phyloP scores from a whole-genome alignment of 2,329 filamentous ascomycete genomes.

The Rutstroemia sp. region DNA sequence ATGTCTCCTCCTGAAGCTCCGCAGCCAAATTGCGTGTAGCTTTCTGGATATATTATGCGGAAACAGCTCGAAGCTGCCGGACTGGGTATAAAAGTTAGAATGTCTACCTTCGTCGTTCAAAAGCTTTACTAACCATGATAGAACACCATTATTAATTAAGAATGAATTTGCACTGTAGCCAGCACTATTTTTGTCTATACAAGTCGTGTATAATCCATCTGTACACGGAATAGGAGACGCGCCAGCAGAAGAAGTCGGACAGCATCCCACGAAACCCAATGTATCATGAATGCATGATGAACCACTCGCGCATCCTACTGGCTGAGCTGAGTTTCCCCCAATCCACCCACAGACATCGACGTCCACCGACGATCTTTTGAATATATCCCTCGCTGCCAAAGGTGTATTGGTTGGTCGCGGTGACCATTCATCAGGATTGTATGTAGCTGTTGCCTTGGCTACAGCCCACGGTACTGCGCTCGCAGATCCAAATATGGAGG shows the following conservation, averaged over 20 bases:
- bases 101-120: background rate
- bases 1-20: slow-evolving; percentile 20
- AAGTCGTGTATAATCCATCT: slow-evolving; percentile 26
- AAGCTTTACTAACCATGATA: slow-evolving; percentile 22
- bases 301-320: slow-evolving; percentile 21
- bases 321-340: slow-evolving; percentile 16
- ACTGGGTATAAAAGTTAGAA: slow-evolving; percentile 18
- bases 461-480: slow-evolving; percentile 23
- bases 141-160: slow-evolving; percentile 23
- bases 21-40: slow-evolving; percentile 25
- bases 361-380: slow-evolving; percentile 21
- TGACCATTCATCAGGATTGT: slow-evolving; percentile 22
- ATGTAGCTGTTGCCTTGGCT: slow-evolving; percentile 19
- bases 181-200: slow-evolving; percentile 22
- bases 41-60: slow-evolving; percentile 23
- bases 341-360: slow-evolving; percentile 27
- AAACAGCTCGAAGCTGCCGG: slow-evolving; percentile 19
- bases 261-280: slow-evolving; percentile 24
- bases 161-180: slow-evolving; percentile 19
- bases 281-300: slow-evolving; percentile 27
- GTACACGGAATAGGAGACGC: slow-evolving; percentile 21
- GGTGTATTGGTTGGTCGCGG: slow-evolving; percentile 22
- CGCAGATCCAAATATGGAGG: slow-evolving; percentile 13
- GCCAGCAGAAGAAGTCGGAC: slow-evolving; percentile 17
- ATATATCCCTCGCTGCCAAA: slow-evolving; percentile 16